These are phyloP conservation scores for Vitis labrusca DNA, from an alignment of 164 flowering plant species.

Conservation along the genomic window DNA sequence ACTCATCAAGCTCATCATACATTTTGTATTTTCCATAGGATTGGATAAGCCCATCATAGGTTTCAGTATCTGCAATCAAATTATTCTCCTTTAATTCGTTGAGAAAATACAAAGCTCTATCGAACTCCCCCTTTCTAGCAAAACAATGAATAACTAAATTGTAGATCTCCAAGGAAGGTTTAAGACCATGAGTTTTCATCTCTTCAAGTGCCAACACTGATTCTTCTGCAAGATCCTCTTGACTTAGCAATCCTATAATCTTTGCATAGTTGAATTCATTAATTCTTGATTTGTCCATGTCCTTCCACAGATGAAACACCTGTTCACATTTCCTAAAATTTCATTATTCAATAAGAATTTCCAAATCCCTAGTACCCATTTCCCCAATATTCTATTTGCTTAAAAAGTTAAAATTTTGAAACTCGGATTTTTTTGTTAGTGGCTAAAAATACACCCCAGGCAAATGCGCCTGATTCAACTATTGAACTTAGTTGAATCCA, in stretches of 20 bases:
- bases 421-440: no score
- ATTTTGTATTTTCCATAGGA: slow-evolving; percentile 48
- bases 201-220: slow-evolving; percentile 30
- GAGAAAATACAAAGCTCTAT: slow-evolving; percentile 34
- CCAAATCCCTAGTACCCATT: slow-evolving; percentile 3
- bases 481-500: not conserved
- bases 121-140: slow-evolving; percentile 41
- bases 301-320: slow-evolving; percentile 64
- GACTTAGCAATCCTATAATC: slow-evolving; percentile 37
- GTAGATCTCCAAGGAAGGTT: slow-evolving; percentile 37
- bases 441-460: no score
- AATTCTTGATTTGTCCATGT: slow-evolving; percentile 37
- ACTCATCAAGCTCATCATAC: slow-evolving; percentile 61
- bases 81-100: slow-evolving; percentile 39
- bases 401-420: no score
- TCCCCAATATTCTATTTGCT: not conserved
- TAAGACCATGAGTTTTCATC: slow-evolving; percentile 32
- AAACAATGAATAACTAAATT: slow-evolving; percentile 50
- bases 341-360: not conserved
- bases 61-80: slow-evolving; percentile 30
- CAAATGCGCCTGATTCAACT: not conserved
- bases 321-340: slow-evolving; percentile 15
- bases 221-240: slow-evolving; percentile 42
- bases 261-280: slow-evolving; percentile 41
- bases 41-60: slow-evolving; percentile 52